These are phyloP conservation scores for Diaporthe ampelina DNA, from an alignment of 2,329 filamentous ascomycete genomes.

Conservation along the genomic window DNA sequence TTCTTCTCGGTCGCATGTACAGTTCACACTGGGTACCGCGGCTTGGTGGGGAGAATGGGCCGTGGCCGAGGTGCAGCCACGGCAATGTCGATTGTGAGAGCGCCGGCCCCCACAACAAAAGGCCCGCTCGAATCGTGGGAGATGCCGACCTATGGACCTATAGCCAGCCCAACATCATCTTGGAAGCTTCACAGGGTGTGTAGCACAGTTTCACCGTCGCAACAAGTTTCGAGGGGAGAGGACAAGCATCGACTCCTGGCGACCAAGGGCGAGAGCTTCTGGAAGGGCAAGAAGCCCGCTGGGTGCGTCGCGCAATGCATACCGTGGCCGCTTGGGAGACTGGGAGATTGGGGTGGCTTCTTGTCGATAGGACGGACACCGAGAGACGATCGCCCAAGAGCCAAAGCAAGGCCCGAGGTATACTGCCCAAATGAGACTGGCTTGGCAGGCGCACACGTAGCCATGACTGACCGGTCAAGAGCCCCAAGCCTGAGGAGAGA, in stretches of 20 bases:
- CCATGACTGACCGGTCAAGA: slow-evolving; percentile 2
- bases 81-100: background rate
- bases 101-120: background rate
- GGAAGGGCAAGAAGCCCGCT: slow-evolving; percentile 1
- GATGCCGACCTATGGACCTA: background rate
- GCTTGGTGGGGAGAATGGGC: background rate
- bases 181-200: background rate
- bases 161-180: background rate
- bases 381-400: slow-evolving; percentile 11
- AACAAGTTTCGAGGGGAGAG: background rate
- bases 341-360: background rate
- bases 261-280: background rate
- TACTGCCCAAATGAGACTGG: slow-evolving; percentile 14
- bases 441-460: background rate
- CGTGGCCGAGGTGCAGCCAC: background rate
- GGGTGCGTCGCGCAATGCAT: slow-evolving; percentile 6
- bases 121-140: background rate
- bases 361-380: slow-evolving; percentile 12
- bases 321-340: too few relatives aligned
- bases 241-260: background rate
- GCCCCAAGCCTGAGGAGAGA: too few relatives aligned
- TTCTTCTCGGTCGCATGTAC: background rate
- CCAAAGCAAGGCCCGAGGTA: background rate
- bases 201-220: slow-evolving; percentile 19
- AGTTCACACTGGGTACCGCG: background rate